These are phyloP conservation scores for Rhododendron mucronatum DNA, from an alignment of 148 eudicot species.

Conservation along the genomic window DNA sequence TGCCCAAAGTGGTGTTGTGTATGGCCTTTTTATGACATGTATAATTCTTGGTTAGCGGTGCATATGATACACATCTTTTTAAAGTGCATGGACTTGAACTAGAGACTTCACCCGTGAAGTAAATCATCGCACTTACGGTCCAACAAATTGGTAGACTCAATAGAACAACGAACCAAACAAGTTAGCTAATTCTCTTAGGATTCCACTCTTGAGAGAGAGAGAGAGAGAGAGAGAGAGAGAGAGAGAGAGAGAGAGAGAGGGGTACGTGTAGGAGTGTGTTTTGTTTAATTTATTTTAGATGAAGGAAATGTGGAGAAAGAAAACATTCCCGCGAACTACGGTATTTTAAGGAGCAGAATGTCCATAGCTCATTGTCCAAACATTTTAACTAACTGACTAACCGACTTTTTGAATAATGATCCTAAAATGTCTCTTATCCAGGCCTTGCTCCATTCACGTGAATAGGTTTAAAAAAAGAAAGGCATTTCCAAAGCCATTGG, in stretches of 20 bases:
- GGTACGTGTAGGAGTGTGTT: not conserved
- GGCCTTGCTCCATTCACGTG: slow-evolving; percentile 10
- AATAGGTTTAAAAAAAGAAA: not conserved
- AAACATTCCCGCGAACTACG: not conserved
- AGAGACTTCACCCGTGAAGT: not conserved
- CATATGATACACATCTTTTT: not conserved
- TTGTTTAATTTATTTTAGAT: not conserved
- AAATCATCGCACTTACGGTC: not conserved
- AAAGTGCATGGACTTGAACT: not conserved
- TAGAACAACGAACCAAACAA: not conserved
- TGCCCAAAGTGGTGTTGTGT: not conserved
- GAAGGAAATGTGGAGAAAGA: not conserved
- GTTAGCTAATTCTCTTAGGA: not conserved
- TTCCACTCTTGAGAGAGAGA: not conserved
- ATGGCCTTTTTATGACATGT: not conserved
- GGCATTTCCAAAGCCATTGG: slow-evolving; percentile 13
- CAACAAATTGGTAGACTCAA: not conserved
- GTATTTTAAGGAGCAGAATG: not conserved
- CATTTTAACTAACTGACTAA: slow-evolving; percentile 3
- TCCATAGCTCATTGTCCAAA: not conserved
- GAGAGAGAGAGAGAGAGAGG: too few species aligned
- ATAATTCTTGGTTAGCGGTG: not conserved
- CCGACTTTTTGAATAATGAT: not conserved
- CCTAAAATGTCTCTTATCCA: slow-evolving; percentile 49
- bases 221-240: too few species aligned